Base-by-base conservation (phyloP, 441 rosid genomes). In the Gossypium gossypioides region DNA sequence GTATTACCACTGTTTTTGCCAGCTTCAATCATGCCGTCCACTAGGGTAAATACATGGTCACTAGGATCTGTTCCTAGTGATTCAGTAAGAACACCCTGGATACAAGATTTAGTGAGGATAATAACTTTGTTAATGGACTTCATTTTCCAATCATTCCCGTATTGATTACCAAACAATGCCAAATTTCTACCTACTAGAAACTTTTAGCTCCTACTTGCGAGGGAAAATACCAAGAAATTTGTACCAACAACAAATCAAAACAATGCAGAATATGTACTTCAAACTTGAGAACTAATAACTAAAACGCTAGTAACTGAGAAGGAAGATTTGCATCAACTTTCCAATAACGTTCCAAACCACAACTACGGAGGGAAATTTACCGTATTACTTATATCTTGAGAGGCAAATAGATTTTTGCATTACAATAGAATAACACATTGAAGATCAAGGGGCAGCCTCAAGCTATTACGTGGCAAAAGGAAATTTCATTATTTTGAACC, bases 11-110 rank as follows among this genome's bases (percentile, higher is more conserved):
- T 84, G 67, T 58, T 89, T 79, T 87, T 92, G 68, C 79, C 82
- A 76, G 83, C 76, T 72, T 89, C 92, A 61, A 81, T 78, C 59
- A 84, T 72, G 79, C 87, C 84, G 72, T 92, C 96, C 79, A 89
- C 85, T 8, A 92, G 82, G 24, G 82, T 86, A 79, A 82, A 92
- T 51, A 89, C 72, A 71, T 67, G 82, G 78, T 83, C 77, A 12
- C 81, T 74, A 34, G 87, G 73, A 72, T 78, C 79, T 48, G 79
- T 76, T 60, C 81, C 86, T 32, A 74, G 64, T 72, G 97, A 79
- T 80, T 94, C 97, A 72, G 83, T 78, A 72, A 94, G 71, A 81
- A 94, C 83, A 83, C 97, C 97, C 97, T 90, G 83, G 13, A 72
- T 55, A 54, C 13, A 81, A 32, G 69, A 78, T 37, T 37, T 19